phyloP scores from a whole-genome alignment of 2,329 filamentous ascomycete species.

The Aspergillus fijiensis region DNA sequence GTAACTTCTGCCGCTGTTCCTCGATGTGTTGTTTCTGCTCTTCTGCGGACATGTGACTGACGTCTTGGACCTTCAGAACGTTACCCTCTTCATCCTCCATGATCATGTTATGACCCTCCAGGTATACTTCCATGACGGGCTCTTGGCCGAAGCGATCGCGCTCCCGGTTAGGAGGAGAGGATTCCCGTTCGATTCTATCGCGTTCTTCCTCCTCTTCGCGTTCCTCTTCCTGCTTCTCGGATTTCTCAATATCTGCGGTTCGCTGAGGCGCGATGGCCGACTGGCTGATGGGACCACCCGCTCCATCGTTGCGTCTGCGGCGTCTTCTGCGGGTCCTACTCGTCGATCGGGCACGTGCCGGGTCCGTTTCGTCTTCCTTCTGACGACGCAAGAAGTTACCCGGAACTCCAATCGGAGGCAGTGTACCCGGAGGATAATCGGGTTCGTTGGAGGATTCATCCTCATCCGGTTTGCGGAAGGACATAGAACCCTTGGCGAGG shows the following conservation, averaged over 20 bases:
- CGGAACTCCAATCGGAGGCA: conserved; percentile 70
- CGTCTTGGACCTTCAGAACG: conserved; percentile 67
- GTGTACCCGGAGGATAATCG: conserved; percentile 65
- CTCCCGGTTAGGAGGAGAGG: conserved; percentile 37
- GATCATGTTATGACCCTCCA: conserved; percentile 76
- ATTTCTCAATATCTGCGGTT: conserved; percentile 35
- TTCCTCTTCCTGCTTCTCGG: conserved; percentile 25
- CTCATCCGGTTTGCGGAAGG: conserved; percentile 66
- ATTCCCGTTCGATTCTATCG: conserved; percentile 36
- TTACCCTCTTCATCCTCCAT: conserved; percentile 87
- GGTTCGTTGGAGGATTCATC: conserved; percentile 58
- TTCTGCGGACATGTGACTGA: conserved; percentile 49
- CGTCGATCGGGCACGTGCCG: conserved; percentile 56
- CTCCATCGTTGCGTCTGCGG: conserved; percentile 67
- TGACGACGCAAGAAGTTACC: conserved; percentile 79
- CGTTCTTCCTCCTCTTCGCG: conserved; percentile 30
- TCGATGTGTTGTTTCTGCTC: conserved; percentile 61
- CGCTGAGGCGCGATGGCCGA: conserved; percentile 78
- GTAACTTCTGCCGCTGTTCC: conserved; percentile 52
- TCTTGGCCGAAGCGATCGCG: conserved; percentile 36
- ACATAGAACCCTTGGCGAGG: conserved; percentile 76
- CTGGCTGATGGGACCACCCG: conserved; percentile 83
- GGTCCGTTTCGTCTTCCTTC: conserved; percentile 66
- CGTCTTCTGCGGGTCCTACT: conserved; percentile 55
- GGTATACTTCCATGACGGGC: conserved; percentile 65